phyloP scores from a whole-genome alignment of 129 eudicot species.

The Deinandra increscens region DNA sequence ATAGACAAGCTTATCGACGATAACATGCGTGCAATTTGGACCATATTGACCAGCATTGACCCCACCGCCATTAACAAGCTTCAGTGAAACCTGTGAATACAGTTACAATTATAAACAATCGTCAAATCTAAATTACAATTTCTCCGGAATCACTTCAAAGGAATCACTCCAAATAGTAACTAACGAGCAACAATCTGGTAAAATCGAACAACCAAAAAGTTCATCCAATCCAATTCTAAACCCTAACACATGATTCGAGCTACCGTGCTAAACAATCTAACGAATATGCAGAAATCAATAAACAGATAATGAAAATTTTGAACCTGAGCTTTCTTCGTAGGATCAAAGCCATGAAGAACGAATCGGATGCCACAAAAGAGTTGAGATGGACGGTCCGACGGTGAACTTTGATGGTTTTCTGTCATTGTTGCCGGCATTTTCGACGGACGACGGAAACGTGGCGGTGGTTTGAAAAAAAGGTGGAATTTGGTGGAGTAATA shows the following conservation, averaged over 20 bases:
- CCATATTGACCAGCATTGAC: conserved; percentile 60
- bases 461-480: neutral
- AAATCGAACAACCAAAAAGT: neutral
- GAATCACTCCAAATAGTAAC: neutral
- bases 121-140: no score
- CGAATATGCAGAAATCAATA: neutral
- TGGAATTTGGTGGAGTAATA: no score
- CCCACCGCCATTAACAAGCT: conserved; percentile 71
- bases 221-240: neutral
- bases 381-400: conserved; percentile 12
- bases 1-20: conserved; percentile 58
- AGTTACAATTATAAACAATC: no score
- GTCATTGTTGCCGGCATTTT: neutral
- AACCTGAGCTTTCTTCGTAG: conserved; percentile 45
- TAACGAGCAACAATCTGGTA: neutral
- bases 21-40: conserved; percentile 80
- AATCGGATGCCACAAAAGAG: conserved; percentile 55
- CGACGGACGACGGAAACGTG: conserved; percentile 22
- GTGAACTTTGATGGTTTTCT: no score
- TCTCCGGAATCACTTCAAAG: neutral
- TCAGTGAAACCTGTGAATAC: conserved; percentile 45
- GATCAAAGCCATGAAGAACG: conserved; percentile 61
- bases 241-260: neutral
- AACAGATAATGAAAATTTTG: neutral
- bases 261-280: neutral